phyloP scores from a whole-genome alignment of 2,329 filamentous ascomycete species.

The Thielaviopsis cerberus region DNA sequence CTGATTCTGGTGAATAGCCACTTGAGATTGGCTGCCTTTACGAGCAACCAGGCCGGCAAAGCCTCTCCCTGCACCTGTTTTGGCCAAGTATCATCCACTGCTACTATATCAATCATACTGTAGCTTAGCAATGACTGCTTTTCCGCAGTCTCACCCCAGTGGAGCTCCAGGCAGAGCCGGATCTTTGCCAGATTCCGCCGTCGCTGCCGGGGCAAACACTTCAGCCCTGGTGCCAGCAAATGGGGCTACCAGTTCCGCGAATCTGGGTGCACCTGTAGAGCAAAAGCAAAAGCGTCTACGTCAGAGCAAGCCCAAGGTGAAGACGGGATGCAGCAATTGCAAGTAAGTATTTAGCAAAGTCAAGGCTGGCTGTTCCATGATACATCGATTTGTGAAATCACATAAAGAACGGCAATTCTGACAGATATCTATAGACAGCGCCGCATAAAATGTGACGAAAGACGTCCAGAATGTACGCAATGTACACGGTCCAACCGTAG shows the following conservation, averaged over 20 bases:
- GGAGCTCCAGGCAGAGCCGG: neutral
- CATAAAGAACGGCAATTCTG: too few relatives aligned
- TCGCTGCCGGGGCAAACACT: neutral
- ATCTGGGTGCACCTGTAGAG: neutral
- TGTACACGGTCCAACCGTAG: constrained; percentile 38
- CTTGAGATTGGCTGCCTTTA: neutral
- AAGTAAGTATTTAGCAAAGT: constrained; percentile 31
- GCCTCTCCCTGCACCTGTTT: neutral
- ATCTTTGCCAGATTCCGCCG: neutral
- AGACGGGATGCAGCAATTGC: constrained; percentile 49
- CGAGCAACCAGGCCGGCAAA: neutral
- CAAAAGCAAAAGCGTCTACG: constrained; percentile 25
- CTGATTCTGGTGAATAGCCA: neutral
- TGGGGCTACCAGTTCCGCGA: neutral
- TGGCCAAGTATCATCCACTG: neutral
- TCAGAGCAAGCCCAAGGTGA: constrained; percentile 42
- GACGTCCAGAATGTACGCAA: constrained; percentile 39
- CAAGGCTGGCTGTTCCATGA: too few relatives aligned
- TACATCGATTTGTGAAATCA: too few relatives aligned
- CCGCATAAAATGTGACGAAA: constrained; percentile 49
- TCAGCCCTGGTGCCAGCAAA: neutral
- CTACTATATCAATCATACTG: neutral
- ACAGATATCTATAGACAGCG: constrained; percentile 25
- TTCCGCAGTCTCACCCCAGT: neutral
- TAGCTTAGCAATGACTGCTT: neutral